Conservation (phyloP, 805 yeast genomes). For the Metschnikowia vanudenii region DNA sequence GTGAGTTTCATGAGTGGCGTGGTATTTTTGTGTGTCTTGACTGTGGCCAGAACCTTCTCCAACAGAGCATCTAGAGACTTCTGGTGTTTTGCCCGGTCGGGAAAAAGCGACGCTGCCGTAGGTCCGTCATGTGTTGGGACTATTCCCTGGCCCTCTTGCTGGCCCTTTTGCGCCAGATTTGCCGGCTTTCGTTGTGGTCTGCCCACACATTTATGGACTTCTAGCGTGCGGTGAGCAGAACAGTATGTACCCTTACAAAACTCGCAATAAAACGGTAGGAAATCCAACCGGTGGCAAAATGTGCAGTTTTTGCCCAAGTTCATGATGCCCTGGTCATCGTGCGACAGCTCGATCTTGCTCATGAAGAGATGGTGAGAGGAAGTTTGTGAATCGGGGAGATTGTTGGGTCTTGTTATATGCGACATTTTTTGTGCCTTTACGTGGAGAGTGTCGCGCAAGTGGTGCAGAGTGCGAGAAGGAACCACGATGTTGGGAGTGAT, state of each 20-base stretch:
- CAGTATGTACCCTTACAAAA: slow-evolving; percentile 48
- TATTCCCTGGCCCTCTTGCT: too few species aligned
- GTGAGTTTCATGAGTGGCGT: slow-evolving; percentile 20
- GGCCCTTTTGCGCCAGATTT: slow-evolving; percentile 9
- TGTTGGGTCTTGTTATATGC: slow-evolving; percentile 2
- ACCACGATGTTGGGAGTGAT: too few species aligned
- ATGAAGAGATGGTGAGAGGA: slow-evolving; percentile 21
- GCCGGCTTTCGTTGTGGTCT: slow-evolving; percentile 15
- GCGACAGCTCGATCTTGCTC: slow-evolving; percentile 22
- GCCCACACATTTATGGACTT: slow-evolving; percentile 32
- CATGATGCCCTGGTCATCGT: slow-evolving; percentile 39
- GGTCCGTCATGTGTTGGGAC: slow-evolving; percentile 30
- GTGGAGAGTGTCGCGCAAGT: background rate
- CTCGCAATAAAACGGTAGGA: slow-evolving; percentile 56
- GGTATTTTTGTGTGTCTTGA: slow-evolving; percentile 24
- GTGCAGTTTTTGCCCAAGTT: slow-evolving; percentile 59
- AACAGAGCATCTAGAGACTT: slow-evolving; percentile 31
- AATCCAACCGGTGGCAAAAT: slow-evolving; percentile 53
- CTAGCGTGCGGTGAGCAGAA: slow-evolving; percentile 45
- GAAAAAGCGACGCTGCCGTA: slow-evolving; percentile 49
- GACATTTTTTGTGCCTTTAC: slow-evolving; percentile 1
- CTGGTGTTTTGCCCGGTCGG: slow-evolving; percentile 47
- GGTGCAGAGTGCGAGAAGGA: background rate
- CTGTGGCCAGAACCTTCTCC: slow-evolving; percentile 17
- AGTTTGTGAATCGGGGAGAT: background rate